phyloP scores from a whole-genome alignment of 2,329 filamentous ascomycete species.

The Lojkania enalia region DNA sequence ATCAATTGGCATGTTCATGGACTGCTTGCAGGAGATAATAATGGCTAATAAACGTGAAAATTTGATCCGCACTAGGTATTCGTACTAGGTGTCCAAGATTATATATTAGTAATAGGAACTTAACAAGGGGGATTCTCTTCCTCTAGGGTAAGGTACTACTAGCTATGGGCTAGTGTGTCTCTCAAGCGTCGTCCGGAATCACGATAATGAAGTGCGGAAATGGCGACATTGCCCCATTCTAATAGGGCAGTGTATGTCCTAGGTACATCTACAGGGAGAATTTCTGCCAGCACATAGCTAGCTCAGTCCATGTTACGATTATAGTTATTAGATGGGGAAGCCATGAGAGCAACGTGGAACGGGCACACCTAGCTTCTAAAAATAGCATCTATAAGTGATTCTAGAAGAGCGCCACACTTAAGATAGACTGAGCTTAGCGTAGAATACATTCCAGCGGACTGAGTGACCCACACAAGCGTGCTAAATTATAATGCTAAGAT shows the following conservation, averaged over 20 bases:
- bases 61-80: no score
- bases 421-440: no score
- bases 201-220: not conserved
- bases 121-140: not conserved
- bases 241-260: not conserved
- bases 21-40: not conserved
- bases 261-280: not conserved
- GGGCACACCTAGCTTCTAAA: no score
- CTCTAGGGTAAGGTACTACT: not conserved
- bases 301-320: not conserved
- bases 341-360: no score
- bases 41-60: not conserved
- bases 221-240: not conserved
- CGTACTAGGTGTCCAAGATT: not conserved
- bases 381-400: no score
- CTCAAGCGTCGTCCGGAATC: not conserved
- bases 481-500: slow-evolving; percentile 2
- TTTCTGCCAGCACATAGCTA: not conserved
- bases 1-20: not conserved
- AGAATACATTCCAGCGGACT: not conserved
- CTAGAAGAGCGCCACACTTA: no score
- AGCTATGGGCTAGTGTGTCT: not conserved
- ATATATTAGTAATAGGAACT: not conserved
- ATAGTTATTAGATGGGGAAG: no score
- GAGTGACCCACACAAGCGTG: slow-evolving; percentile 3